A percentile compares a stretch with the other conserved stretches of the same genome.
Evolutionary conservation across 208 protist genomes (phyloP).

Genomic region (Blechomonas ayalai): DNA sequence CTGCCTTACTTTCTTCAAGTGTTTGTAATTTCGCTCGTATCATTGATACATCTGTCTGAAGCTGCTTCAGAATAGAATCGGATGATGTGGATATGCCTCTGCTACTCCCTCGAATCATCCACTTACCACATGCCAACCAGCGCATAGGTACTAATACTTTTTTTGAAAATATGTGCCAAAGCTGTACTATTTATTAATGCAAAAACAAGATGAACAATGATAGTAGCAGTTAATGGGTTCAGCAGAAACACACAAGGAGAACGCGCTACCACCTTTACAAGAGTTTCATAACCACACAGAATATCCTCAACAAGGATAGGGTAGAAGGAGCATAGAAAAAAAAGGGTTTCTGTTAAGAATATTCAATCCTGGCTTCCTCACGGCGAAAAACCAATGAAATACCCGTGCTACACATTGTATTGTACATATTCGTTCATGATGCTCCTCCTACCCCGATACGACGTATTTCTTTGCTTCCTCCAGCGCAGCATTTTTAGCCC

Average conservation of each 20-base stretch:
- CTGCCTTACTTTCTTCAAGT: constrained; percentile 48
- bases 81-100: too few relatives aligned
- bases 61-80: too few relatives aligned
- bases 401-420: constrained; percentile 3
- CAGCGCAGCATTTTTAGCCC: constrained; percentile 66
- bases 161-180: too few relatives aligned
- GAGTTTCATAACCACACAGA: too few relatives aligned
- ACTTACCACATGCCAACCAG: too few relatives aligned
- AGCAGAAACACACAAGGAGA: too few relatives aligned
- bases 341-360: background rate
- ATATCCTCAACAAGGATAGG: constrained; percentile 4
- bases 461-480: constrained; percentile 58
- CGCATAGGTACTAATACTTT: too few relatives aligned
- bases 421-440: constrained; percentile 6
- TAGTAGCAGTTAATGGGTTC: background rate
- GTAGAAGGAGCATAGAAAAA: background rate
- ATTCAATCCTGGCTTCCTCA: background rate
- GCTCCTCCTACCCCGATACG: constrained; percentile 3
- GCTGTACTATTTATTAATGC: too few relatives aligned
- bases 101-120: too few relatives aligned
- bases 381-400: background rate
- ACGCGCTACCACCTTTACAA: too few relatives aligned
- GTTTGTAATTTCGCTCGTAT: constrained; percentile 26
- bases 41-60: constrained; percentile 10
- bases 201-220: constrained; percentile 6